These are phyloP conservation scores for Schoenoplectus tabernaemontani DNA, from an alignment of 202 grass and related monocot species.

Conservation along the genomic window DNA sequence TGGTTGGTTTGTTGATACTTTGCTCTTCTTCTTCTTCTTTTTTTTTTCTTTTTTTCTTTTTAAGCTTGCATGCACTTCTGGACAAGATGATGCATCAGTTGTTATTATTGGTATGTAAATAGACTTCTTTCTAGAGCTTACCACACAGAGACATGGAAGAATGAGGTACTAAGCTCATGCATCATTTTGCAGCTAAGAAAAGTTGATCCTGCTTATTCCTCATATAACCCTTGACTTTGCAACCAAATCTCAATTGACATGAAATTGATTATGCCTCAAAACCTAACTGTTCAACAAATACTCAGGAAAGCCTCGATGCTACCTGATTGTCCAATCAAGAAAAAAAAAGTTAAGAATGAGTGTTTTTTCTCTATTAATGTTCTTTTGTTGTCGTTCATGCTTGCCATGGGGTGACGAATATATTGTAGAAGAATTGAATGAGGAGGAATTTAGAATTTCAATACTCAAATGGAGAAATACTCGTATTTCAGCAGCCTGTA, in stretches of 20 bases:
- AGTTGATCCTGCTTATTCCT: not conserved
- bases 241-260: not conserved
- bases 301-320: not conserved
- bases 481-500: slow-evolving; percentile 44
- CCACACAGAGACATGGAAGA: not conserved
- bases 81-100: not conserved
- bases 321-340: not conserved
- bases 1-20: not conserved
- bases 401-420: slow-evolving; percentile 59
- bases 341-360: not conserved
- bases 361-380: slow-evolving; percentile 18
- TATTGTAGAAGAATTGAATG: slow-evolving; percentile 30
- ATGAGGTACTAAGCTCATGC: not conserved
- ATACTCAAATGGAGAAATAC: slow-evolving; percentile 56
- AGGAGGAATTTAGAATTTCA: slow-evolving; percentile 47
- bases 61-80: not conserved
- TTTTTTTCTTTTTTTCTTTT: not conserved
- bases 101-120: not conserved
- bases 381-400: slow-evolving; percentile 27
- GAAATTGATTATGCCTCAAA: not conserved
- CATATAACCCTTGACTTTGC: not conserved
- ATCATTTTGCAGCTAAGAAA: not conserved
- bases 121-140: not conserved
- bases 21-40: no score
- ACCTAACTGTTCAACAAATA: not conserved